phyloP scores from a whole-genome alignment of 805 yeast genomes.

The Candida gorgasii region DNA sequence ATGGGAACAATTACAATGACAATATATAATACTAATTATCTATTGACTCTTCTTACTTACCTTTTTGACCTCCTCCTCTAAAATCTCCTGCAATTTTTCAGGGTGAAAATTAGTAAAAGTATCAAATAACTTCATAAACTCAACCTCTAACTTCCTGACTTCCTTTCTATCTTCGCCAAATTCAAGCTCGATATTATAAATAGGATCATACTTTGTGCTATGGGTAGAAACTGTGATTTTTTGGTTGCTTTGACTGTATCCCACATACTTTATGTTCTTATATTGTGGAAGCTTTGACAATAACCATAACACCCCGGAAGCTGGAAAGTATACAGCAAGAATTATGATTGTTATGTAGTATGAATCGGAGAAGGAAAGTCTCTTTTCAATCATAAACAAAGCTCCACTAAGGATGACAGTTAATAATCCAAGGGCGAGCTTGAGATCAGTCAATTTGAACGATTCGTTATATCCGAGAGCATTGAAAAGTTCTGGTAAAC shows the following conservation, averaged over 20 bases:
- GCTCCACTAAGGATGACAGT: slow-evolving; percentile 49
- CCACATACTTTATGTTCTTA: slow-evolving; percentile 50
- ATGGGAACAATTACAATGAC: no score
- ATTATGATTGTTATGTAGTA: slow-evolving; percentile 34
- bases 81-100: slow-evolving; percentile 21
- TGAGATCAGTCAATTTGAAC: slow-evolving; percentile 45
- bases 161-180: slow-evolving; percentile 20
- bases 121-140: slow-evolving; percentile 47
- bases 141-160: slow-evolving; percentile 21
- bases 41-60: slow-evolving; percentile 18
- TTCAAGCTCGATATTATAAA: slow-evolving; percentile 37
- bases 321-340: slow-evolving; percentile 38
- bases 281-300: slow-evolving; percentile 31
- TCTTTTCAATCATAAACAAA: slow-evolving; percentile 51
- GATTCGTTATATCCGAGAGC: slow-evolving; percentile 50
- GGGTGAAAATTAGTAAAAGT: slow-evolving; percentile 44
- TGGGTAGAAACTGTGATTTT: slow-evolving; percentile 42
- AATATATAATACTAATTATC: no score
- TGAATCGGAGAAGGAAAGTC: slow-evolving; percentile 43
- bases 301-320: slow-evolving; percentile 35
- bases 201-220: slow-evolving; percentile 47
- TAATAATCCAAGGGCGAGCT: slow-evolving; percentile 49
- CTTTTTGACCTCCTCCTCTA: slow-evolving; percentile 19
- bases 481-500: slow-evolving; percentile 40
- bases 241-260: slow-evolving; percentile 31